Conservation (phyloP, 139 green algal genomes). For the Chlamydomonas sp. region DNA sequence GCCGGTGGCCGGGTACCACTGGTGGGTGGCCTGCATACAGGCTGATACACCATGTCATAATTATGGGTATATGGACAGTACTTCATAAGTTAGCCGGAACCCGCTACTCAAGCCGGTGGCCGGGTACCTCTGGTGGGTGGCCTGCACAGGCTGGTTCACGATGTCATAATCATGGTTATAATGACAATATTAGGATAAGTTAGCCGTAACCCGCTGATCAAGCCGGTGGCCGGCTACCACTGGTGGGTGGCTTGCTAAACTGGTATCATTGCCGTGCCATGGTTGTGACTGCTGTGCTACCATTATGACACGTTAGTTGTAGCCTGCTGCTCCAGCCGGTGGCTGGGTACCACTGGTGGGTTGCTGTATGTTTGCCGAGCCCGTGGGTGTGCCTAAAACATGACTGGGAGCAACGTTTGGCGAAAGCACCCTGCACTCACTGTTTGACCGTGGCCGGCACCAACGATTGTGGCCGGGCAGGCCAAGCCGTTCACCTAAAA, state of each 20-base stretch:
- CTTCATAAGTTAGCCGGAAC: neutral
- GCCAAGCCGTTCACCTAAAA: no score
- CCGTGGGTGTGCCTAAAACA: no score
- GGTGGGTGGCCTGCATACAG: constrained; percentile 5
- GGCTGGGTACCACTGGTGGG: no score
- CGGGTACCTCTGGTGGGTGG: neutral
- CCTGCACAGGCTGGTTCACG: neutral
- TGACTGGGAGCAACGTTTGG: no score
- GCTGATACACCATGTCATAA: neutral
- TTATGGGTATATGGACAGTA: no score
- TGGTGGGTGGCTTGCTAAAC: neutral
- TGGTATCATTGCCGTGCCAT: neutral
- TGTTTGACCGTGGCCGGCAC: no score
- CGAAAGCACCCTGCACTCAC: no score
- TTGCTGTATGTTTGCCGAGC: neutral
- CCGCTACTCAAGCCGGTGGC: no score
- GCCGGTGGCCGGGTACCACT: constrained; percentile 46
- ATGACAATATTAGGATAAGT: neutral
- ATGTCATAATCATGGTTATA: neutral
- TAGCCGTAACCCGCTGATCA: neutral
- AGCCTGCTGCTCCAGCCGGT: no score
- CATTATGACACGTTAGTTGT: neutral
- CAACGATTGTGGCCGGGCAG: no score
- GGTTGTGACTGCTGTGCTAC: no score
- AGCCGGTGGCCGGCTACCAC: neutral